Conservation (phyloP, 2,329 filamentous ascomycete species). For the Penicillium occitanis region DNA sequence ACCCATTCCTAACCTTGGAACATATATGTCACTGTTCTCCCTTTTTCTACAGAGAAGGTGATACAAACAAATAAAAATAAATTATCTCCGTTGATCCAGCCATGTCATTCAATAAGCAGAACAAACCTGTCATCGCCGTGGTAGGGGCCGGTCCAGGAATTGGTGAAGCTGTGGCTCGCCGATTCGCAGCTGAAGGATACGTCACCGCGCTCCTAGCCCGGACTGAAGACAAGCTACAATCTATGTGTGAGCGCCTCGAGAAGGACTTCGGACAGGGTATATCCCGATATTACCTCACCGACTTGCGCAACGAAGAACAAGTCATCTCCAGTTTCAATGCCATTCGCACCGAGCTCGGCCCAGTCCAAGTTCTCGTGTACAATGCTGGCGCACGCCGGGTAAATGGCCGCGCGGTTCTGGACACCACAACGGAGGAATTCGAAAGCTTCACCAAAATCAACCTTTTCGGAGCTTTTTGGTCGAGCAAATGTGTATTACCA, state of each 20-base stretch:
- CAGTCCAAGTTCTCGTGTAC: not conserved
- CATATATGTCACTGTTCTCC: not conserved
- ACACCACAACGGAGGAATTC: not conserved
- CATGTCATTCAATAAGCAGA: not conserved
- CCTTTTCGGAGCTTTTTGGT: not conserved
- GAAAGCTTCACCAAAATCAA: not conserved
- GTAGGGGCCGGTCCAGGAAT: not conserved
- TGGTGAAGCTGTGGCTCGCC: not conserved
- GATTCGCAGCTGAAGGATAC: not conserved
- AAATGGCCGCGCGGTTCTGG: not conserved
- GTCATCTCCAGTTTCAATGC: not conserved
- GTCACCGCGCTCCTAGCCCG: not conserved
- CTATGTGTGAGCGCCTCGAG: not conserved
- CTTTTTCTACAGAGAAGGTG: not conserved
- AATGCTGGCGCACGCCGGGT: not conserved
- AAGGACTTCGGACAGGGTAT: not conserved
- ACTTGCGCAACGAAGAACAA: not conserved
- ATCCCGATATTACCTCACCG: not conserved
- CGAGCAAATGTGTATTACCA: not conserved
- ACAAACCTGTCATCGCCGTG: not conserved
- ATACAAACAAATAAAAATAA: not conserved
- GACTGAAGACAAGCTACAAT: not conserved
- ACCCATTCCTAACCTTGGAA: not conserved
- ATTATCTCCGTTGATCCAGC: not conserved
- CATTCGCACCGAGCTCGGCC: not conserved